Evolutionary conservation across 257 asterid genomes (phyloP).

Genomic region (Nicotiana tomentosiformis): DNA sequence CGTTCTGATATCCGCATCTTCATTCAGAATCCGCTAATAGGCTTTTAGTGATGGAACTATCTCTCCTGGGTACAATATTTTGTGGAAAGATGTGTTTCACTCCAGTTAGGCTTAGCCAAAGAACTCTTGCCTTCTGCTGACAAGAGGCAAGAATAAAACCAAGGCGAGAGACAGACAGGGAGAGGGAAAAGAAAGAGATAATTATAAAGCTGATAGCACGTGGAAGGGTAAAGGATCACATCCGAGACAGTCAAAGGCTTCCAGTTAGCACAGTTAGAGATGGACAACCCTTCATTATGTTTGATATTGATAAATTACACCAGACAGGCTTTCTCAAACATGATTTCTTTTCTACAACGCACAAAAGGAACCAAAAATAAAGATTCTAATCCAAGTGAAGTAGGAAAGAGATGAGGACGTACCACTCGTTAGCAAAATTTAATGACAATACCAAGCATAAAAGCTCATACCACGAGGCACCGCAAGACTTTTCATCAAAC

Average conservation of each 20-base stretch:
- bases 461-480: background rate
- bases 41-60: no score
- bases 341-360: background rate
- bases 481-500: background rate
- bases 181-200: background rate
- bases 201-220: background rate
- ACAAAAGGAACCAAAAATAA: background rate
- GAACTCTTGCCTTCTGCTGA: background rate
- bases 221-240: background rate
- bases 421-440: background rate
- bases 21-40: background rate
- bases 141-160: background rate
- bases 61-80: background rate
- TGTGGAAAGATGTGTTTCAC: background rate
- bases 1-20: background rate
- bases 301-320: background rate
- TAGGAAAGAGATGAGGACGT: background rate
- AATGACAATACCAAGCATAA: background rate
- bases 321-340: background rate
- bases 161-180: background rate
- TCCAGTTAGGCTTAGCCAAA: background rate
- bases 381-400: background rate
- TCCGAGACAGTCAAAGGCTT: background rate
- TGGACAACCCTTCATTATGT: background rate
- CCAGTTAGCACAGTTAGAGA: background rate